Percentiles rank a stretch among this genome's conserved stretches.
Conservation (phyloP, 768 basidiomycete genomes). For the Psilocybe subaeruginosa region DNA sequence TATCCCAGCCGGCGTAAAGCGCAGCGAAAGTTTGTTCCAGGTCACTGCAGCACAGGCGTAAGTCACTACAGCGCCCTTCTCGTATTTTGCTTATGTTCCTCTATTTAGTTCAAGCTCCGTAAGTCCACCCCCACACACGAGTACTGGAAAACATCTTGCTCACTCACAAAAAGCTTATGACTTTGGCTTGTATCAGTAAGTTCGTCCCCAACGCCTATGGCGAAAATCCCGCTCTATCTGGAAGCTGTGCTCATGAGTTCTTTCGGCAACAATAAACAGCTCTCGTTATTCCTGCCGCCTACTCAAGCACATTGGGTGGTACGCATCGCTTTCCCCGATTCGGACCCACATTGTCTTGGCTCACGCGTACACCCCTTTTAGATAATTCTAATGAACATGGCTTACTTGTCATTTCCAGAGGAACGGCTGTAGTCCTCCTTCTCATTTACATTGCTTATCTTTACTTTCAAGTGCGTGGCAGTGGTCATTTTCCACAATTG, state of each 20-base stretch:
- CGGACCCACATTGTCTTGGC: not conserved
- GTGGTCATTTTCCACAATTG: not conserved
- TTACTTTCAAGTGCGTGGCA: constrained; percentile 65
- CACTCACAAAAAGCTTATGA: constrained; percentile 63
- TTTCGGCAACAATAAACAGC: constrained; percentile 37
- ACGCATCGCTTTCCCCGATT: constrained; percentile 10
- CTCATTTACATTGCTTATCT: constrained; percentile 75
- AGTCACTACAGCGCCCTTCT: not conserved
- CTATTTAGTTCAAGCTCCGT: constrained; percentile 49
- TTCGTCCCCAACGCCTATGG: constrained; percentile 12
- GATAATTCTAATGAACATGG: constrained; percentile 42
- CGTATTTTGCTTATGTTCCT: not conserved
- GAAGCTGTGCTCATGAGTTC: constrained; percentile 7
- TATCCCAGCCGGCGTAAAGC: constrained; percentile 62
- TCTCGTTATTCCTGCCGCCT: constrained; percentile 91
- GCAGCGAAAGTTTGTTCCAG: constrained; percentile 72
- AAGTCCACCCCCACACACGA: constrained; percentile 15
- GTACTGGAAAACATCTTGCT: not conserved
- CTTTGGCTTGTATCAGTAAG: constrained; percentile 83
- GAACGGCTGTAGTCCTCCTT: constrained; percentile 78
- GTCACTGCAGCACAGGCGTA: constrained; percentile 88
- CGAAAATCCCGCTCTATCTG: not conserved
- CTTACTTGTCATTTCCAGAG: constrained; percentile 75
- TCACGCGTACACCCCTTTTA: constrained; percentile 6
- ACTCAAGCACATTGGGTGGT: constrained; percentile 48